phyloP scores from a whole-genome alignment of 768 basidiomycete genomes.

The Grammothele lineata region DNA sequence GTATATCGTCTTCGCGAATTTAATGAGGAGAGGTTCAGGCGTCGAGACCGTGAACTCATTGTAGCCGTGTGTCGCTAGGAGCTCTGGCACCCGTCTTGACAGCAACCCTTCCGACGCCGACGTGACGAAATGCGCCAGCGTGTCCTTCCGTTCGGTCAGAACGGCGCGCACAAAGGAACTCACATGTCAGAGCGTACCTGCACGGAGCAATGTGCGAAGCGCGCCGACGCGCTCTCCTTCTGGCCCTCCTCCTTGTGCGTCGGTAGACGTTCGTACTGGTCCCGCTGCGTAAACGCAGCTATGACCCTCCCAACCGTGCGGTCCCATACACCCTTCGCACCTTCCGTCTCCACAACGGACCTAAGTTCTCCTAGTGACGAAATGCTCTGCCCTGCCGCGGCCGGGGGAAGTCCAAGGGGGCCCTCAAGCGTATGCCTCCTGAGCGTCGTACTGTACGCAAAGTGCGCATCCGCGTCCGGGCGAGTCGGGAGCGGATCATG shows the following conservation, averaged over 20 bases:
- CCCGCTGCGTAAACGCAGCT: slow-evolving; percentile 12
- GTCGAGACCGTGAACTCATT: slow-evolving; percentile 91
- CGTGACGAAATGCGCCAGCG: slow-evolving; percentile 66
- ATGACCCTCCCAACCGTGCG: slow-evolving; percentile 25
- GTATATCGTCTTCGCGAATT: slow-evolving; percentile 94
- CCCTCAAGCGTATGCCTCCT: slow-evolving; percentile 60
- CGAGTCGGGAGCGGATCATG: slow-evolving; percentile 50
- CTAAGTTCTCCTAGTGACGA: slow-evolving; percentile 34
- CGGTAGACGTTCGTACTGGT: slow-evolving; percentile 24
- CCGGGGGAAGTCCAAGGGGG: slow-evolving; percentile 39
- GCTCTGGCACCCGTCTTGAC: slow-evolving; percentile 52
- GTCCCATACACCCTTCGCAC: slow-evolving; percentile 43
- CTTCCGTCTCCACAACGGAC: slow-evolving; percentile 24
- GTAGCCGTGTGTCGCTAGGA: slow-evolving; percentile 73
- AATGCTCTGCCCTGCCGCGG: slow-evolving; percentile 22
- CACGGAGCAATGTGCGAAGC: slow-evolving; percentile 61
- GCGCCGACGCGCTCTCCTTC: slow-evolving; percentile 56
- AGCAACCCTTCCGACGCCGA: slow-evolving; percentile 60
- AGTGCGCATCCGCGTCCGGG: slow-evolving; percentile 66
- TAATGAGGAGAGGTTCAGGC: slow-evolving; percentile 76
- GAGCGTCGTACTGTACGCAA: slow-evolving; percentile 80
- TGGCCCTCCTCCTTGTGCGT: slow-evolving; percentile 22
- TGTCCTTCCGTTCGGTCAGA: slow-evolving; percentile 41
- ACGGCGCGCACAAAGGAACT: background rate
- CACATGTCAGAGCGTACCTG: slow-evolving; percentile 51